Evolutionary conservation across 768 basidiomycete species (phyloP).

Genomic region (Boletus barrowsii): DNA sequence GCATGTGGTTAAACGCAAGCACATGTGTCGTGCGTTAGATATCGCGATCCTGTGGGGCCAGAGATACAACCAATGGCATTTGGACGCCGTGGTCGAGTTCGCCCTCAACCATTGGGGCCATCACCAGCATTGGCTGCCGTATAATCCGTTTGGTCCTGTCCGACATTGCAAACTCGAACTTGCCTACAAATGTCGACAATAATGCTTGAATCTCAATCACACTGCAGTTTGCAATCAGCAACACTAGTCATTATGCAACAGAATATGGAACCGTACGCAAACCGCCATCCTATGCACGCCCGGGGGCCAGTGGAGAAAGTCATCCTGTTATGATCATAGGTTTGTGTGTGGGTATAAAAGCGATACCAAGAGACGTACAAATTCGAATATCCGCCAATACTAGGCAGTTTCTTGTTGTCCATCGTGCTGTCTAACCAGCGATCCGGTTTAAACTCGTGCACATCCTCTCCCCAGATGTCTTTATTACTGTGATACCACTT

Average conservation of each 20-base stretch:
- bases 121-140: slow-evolving; percentile 27
- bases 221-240: slow-evolving; percentile 10
- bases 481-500: slow-evolving; percentile 3
- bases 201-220: slow-evolving; percentile 54
- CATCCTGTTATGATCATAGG: slow-evolving; percentile 4
- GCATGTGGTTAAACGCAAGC: too few species aligned
- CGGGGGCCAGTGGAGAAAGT: slow-evolving; percentile 14
- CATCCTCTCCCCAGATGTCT: slow-evolving; percentile 26
- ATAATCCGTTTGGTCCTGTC: slow-evolving; percentile 1
- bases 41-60: slow-evolving; percentile 6
- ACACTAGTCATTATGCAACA: not conserved
- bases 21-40: not conserved
- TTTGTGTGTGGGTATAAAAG: too few species aligned
- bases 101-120: slow-evolving; percentile 35
- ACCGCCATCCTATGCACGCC: slow-evolving; percentile 24
- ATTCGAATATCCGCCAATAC: slow-evolving; percentile 13
- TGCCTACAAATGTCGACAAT: slow-evolving; percentile 48
- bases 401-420: not conserved
- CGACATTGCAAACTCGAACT: slow-evolving; percentile 48
- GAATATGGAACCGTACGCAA: slow-evolving; percentile 17
- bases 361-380: not conserved
- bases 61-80: slow-evolving; percentile 24
- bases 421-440: slow-evolving; percentile 2
- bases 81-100: slow-evolving; percentile 29
- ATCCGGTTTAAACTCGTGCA: slow-evolving; percentile 11